Evolutionary conservation across 2,329 filamentous ascomycete genomes (phyloP), one percentile per base, ranked within the genome.

Genomic region (Ophiostoma sp.): DNA sequence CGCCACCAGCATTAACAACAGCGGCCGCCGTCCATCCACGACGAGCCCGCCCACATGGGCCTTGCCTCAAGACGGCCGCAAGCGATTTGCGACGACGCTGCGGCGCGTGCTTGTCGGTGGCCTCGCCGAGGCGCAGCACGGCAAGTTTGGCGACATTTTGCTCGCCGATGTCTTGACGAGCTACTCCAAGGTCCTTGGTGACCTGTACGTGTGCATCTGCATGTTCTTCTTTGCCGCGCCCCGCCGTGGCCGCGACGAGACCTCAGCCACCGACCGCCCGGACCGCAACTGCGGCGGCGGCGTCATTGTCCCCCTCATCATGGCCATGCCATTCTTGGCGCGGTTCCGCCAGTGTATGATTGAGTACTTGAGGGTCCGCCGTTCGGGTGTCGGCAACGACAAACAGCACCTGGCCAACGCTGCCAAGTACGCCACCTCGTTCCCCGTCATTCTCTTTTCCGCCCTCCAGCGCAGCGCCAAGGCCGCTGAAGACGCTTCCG

Each of bases 81-180:
- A 88, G 70, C 90, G 94, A 1, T 92, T 97, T 59, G 87, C 97
- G 64, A 83, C 88, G 12, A 95, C 90, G 0, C 84, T 98, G 61
- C 90, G 90, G 75, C 91, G 96, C 73, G 90, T 98, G 75, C 89
- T 89, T 77, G 84, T 98, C 59, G 96, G 96, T 31, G 95, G 95
- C 0, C 87, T 99, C 31, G 95, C 96, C 17, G 91, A 95, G 82
- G 86, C 93, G 0, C 89, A 93, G 77, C 93, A 98, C 81, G 94
- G 95, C 72, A 97, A 97, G 80, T 98, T 98, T 79, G 95, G 94
- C 72, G 96, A 99, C 80, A 92, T 98, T 70, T 84, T 99, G 74
- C 89, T 99, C 22, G 95, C 96, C 45, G 96, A 99, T 87, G 95
- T 94, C 72, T 84, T 98, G 78, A 99, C 96, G 57, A 97, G 93